Evolutionary conservation across 768 basidiomycete species (phyloP).

Genomic region (Leucosporidium scottii): DNA sequence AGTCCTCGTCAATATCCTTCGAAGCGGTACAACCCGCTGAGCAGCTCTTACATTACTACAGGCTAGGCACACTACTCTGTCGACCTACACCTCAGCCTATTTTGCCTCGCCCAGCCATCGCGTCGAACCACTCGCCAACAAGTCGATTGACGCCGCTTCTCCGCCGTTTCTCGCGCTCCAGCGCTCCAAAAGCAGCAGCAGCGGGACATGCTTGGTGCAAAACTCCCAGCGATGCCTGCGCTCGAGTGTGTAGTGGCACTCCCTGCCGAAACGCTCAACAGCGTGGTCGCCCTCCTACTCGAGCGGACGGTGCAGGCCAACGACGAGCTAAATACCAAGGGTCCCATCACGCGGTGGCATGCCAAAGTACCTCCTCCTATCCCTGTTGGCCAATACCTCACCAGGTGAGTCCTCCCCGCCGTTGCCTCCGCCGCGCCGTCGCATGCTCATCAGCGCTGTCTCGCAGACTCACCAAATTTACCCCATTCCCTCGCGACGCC

Average conservation of each 20-base stretch:
- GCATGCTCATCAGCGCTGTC: neutral
- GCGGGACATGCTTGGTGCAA: too few relatives aligned
- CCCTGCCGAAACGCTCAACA: constrained; percentile 1
- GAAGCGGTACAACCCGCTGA: too few relatives aligned
- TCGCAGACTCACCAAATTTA: constrained; percentile 25
- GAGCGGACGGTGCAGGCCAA: neutral
- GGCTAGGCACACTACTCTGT: neutral
- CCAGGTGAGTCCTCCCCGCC: constrained; percentile 8
- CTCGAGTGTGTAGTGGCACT: constrained; percentile 4
- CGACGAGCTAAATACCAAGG: constrained; percentile 2
- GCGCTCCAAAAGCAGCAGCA: neutral
- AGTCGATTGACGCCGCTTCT: neutral
- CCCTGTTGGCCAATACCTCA: constrained; percentile 3
- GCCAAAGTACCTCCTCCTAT: constrained; percentile 1
- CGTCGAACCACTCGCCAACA: neutral
- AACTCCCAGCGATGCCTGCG: too few relatives aligned
- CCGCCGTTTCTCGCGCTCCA: neutral
- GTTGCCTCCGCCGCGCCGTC: neutral
- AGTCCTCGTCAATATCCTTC: too few relatives aligned
- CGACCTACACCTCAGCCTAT: neutral
- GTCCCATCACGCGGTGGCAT: constrained; percentile 15
- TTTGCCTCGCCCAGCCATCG: neutral
- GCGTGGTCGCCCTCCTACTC: neutral
- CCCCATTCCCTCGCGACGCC: constrained; percentile 33
- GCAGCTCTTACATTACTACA: neutral